phyloP scores from a whole-genome alignment of 495 filamentous ascomycete genomes.

The Aspergillus panamensis region DNA sequence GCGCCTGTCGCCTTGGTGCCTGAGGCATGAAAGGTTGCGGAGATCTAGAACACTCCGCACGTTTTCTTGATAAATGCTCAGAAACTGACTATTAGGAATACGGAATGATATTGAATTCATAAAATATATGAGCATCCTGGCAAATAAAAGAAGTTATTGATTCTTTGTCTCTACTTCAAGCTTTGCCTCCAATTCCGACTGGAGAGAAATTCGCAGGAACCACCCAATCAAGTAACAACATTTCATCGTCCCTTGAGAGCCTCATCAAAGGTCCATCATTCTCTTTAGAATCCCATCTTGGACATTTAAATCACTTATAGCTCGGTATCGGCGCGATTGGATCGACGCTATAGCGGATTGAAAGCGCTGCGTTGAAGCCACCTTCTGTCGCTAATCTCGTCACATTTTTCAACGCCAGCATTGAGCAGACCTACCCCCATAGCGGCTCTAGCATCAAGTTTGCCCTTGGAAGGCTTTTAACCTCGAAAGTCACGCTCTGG shows the following conservation, averaged over 20 bases:
- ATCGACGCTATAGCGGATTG: no score
- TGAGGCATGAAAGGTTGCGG: conserved; percentile 20
- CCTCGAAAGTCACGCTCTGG: neutral
- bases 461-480: neutral
- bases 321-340: neutral
- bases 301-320: neutral
- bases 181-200: no score
- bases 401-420: neutral
- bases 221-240: conserved; percentile 6
- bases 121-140: no score
- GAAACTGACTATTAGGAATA: no score
- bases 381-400: neutral
- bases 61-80: neutral
- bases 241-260: neutral
- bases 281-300: neutral
- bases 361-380: neutral
- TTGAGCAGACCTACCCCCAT: neutral
- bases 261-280: neutral
- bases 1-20: conserved; percentile 20
- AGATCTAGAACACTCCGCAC: neutral
- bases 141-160: no score
- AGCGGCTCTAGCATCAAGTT: neutral
- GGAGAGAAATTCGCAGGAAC: neutral
- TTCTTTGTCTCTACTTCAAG: no score
- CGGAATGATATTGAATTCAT: no score